Evolutionary conservation across 1,284 basidiomycete genomes (phyloP).

Genomic region (Anthracocystis walkeri): DNA sequence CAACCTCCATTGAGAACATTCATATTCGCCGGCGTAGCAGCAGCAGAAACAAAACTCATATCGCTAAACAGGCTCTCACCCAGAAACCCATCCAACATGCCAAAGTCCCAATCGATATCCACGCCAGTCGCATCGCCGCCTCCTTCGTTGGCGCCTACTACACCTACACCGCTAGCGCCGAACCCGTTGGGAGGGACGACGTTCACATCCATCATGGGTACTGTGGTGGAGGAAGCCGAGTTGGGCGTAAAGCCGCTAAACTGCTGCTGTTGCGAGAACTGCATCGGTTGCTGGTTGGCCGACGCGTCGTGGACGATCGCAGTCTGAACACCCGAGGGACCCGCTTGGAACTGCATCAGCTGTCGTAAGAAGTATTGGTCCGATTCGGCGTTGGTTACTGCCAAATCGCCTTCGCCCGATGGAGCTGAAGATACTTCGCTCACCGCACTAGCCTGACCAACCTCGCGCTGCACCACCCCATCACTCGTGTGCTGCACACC

Average conservation of each 20-base stretch:
- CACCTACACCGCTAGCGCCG: constrained; percentile 3
- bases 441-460: not conserved
- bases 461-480: not conserved
- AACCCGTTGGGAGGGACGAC: not conserved
- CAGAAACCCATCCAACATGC: constrained; percentile 46
- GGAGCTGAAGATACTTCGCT: not conserved
- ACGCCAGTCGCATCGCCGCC: not conserved
- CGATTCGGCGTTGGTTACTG: constrained; percentile 2
- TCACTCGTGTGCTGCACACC: not conserved
- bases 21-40: constrained; percentile 14
- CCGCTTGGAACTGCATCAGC: constrained; percentile 53
- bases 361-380: constrained; percentile 38
- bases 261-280: not conserved
- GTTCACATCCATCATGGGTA: not conserved
- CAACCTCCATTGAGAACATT: not conserved
- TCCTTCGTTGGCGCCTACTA: not conserved
- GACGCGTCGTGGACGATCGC: constrained; percentile 27
- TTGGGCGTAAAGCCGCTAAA: not conserved
- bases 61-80: constrained; percentile 50
- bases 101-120: constrained; percentile 48
- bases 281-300: not conserved
- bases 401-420: not conserved
- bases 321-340: constrained; percentile 46
- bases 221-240: not conserved
- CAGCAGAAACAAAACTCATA: constrained; percentile 46